Base-by-base conservation (phyloP, 495 filamentous ascomycete genomes). In the Aspergillus conjunctus region DNA sequence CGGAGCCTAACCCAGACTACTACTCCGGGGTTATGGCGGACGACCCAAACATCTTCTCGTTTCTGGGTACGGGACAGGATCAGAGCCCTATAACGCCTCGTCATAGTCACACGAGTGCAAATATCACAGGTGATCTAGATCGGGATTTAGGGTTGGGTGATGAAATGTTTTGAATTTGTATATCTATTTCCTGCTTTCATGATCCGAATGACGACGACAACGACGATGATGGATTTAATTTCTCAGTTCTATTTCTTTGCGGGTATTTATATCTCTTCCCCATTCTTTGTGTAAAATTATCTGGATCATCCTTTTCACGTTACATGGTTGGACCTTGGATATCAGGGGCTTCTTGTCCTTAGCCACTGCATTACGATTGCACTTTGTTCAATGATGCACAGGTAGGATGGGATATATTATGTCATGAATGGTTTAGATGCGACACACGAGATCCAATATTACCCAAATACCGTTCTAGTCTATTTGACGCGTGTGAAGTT, bases 51-150 rank as follows among this genome's bases (percentile, higher is more conserved):
- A 52, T 68, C 1, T 79, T 75, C 43, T 53, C 59, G 2, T 75
- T 75, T 51, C 51, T 61, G 15, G 49, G 31, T 20, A 8, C 44
- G 18, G 56, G 34, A 1, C 48, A 45, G 7, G 39, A 18, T 31
- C 39, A 46, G 20, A 52, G 57, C n/a, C 37, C 39, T 15, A 43
- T 37, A 18, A 11, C 22, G 8, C 26, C 15, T 4, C 46, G 31
- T 43, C 52, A 54, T 44, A 34, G 51, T 2, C 58, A 63, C 63
- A 43, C 20, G 22, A 61, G 64, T 32, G 56, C 59, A 11, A 60
- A 68, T 49, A 78, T 79, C 17, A 79, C 77, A 5, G 77, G 77
- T 3, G 77, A 79, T 66, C 58, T 79, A 54, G 77, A 79, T 66
- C 59, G 64, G 31, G 77, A 79, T 67, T 58, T 79, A 21, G 73